Evolutionary conservation across 176 grass and related monocot species (phyloP).

Genomic region (Hsuehochloa calcarea): DNA sequence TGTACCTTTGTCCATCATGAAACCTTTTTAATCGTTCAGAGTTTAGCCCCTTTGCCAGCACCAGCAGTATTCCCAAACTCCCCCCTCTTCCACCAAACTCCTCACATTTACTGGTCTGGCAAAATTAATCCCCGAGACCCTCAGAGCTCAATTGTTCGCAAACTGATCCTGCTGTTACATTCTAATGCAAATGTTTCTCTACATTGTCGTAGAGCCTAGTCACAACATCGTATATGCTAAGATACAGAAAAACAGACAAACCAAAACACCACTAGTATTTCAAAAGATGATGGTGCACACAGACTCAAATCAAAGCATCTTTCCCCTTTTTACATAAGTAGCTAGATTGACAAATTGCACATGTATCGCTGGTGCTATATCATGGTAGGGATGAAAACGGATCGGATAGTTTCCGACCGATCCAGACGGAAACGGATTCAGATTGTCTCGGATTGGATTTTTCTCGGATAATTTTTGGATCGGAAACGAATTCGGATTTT

Average conservation of each 20-base stretch:
- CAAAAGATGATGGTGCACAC: slow-evolving; percentile 4
- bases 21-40: neutral
- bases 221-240: slow-evolving; percentile 5
- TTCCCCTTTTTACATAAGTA: neutral
- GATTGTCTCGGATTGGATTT: too few species aligned
- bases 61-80: neutral
- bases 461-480: too few species aligned
- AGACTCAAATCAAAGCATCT: neutral
- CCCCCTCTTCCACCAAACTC: neutral
- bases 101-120: neutral
- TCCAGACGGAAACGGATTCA: too few species aligned
- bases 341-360: neutral
- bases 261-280: neutral
- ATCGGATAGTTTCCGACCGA: too few species aligned
- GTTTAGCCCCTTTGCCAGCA: neutral
- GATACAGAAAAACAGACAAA: neutral
- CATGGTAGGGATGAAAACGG: too few species aligned
- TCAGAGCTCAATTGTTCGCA: neutral
- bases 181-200: neutral
- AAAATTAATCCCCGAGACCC: neutral
- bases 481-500: too few species aligned
- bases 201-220: neutral
- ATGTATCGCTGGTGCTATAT: neutral
- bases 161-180: neutral
- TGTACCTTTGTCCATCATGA: neutral